Conservation (phyloP, 148 eudicot genomes). For the Pharnaceum exiguum region DNA sequence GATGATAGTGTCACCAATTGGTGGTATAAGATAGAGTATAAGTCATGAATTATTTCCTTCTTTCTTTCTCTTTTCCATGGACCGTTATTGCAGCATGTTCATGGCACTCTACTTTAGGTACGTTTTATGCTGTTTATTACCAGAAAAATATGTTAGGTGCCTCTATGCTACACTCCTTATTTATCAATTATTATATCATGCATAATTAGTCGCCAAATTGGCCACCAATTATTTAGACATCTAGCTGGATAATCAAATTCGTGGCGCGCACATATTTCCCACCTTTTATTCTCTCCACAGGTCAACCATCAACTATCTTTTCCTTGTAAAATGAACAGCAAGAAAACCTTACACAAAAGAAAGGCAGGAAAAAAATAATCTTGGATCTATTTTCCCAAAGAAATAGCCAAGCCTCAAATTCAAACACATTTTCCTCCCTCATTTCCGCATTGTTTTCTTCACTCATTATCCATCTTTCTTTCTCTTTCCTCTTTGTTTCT, state of each 20-base stretch:
- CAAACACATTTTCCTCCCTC: constrained; percentile 1
- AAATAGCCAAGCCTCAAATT: neutral
- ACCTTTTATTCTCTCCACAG: neutral
- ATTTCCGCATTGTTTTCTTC: constrained; percentile 13
- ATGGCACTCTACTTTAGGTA: too few relatives aligned
- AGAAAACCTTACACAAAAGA: neutral
- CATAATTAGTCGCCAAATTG: too few relatives aligned
- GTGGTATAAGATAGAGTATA: too few relatives aligned
- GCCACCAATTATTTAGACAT: too few relatives aligned
- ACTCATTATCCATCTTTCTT: constrained; percentile 1
- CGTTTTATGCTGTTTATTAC: too few relatives aligned
- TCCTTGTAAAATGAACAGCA: constrained; percentile 17
- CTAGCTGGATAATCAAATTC: neutral
- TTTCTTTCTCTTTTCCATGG: too few relatives aligned
- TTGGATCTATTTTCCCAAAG: neutral
- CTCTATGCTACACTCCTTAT: too few relatives aligned
- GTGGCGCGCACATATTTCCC: constrained; percentile 13
- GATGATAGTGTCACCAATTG: too few relatives aligned
- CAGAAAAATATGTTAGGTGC: too few relatives aligned
- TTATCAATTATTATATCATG: too few relatives aligned
- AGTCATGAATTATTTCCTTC: too few relatives aligned
- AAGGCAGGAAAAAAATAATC: neutral
- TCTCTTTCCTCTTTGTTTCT: constrained; percentile 7
- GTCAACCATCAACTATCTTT: constrained; percentile 20
- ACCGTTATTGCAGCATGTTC: too few relatives aligned